Evolutionary conservation across 2,329 filamentous ascomycete species (phyloP), one percentile per base, ranked within the genome.

Genomic region (Clarireedia homoeocarpa): DNA sequence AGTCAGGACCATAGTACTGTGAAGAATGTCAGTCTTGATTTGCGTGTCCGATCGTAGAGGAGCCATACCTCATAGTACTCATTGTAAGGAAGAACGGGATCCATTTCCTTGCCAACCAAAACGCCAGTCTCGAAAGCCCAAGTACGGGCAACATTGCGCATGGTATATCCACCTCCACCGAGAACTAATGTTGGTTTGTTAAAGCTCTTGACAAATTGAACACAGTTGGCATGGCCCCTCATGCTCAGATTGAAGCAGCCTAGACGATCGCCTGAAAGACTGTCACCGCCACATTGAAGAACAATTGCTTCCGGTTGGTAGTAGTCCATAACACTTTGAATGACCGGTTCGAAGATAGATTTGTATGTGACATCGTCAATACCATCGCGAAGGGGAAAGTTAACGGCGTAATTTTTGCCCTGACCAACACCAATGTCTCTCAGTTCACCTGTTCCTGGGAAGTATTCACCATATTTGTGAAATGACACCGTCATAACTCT

Each of bases 181-280:
- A 99, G 83, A 20, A 99, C 87, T n/a, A 99, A 80, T 2, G 95
- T 85, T 0, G 94, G 94, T 9, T 94, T 77, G 30, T 83, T 81
- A 70, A 92, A 91, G 60, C 82, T 85, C 73, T 96, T 96, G 63
- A 95, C 89, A 65, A 87, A 97, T 62, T 86, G 86, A 63, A 97
- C 90, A 70, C 94, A 99, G 71, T 91, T 91, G 63, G 92, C 91
- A 71, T 99, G 94, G 4, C 92, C 92, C 65, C 86, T 85, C 82
- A 99, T 96, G 72, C 95, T 97, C 60, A 99, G 79, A 70, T 97
- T 99, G 79, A 99, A 99, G 71, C 91, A 95, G 52, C 94, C 94
- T 0, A 99, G 80, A 38, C 94, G 85, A 72, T 99, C 94, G 48
- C 94, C 92, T 27, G 91, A 95, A 15, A 99, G 80, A 66, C 88